A percentile compares a stretch with the other conserved stretches of the same genome.
Conservation (phyloP, 345 rosid species). For the Hibiscus syriacus region DNA sequence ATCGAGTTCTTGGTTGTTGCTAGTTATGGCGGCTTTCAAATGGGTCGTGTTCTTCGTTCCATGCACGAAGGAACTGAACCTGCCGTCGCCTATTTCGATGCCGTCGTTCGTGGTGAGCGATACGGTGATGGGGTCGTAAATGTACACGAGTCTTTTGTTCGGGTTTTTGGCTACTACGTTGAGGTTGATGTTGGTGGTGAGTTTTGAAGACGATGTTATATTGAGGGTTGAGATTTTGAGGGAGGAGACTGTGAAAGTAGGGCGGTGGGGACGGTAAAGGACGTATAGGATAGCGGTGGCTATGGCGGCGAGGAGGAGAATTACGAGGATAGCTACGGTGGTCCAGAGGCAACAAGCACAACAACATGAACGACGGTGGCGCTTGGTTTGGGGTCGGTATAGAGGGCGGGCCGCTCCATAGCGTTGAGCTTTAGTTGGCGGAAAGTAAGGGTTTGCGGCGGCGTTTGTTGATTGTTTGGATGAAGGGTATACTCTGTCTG, state of each 20-base stretch:
- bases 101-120: constrained; percentile 31
- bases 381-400: constrained; percentile 58
- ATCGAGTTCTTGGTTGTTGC: constrained; percentile 33
- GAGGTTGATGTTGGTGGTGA: constrained; percentile 53
- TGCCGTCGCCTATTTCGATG: constrained; percentile 48
- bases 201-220: constrained; percentile 39
- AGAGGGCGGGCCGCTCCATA: constrained; percentile 63
- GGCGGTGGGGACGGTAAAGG: constrained; percentile 76
- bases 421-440: constrained; percentile 62
- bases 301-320: constrained; percentile 44
- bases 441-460: constrained; percentile 39
- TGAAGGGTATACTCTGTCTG: constrained; percentile 65
- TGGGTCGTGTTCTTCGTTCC: constrained; percentile 64
- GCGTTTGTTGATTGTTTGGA: constrained; percentile 32
- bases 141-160: constrained; percentile 59
- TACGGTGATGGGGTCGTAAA: constrained; percentile 40
- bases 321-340: constrained; percentile 34
- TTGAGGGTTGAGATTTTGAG: constrained; percentile 54
- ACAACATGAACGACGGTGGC: constrained; percentile 37
- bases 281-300: constrained; percentile 48
- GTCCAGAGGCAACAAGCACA: constrained; percentile 54
- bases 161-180: constrained; percentile 67
- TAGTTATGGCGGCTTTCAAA: constrained; percentile 40
- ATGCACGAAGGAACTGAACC: constrained; percentile 50
- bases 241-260: constrained; percentile 52